Conservation (phyloP, 2,329 filamentous ascomycete genomes). For the Exophiala dermatitidis region DNA sequence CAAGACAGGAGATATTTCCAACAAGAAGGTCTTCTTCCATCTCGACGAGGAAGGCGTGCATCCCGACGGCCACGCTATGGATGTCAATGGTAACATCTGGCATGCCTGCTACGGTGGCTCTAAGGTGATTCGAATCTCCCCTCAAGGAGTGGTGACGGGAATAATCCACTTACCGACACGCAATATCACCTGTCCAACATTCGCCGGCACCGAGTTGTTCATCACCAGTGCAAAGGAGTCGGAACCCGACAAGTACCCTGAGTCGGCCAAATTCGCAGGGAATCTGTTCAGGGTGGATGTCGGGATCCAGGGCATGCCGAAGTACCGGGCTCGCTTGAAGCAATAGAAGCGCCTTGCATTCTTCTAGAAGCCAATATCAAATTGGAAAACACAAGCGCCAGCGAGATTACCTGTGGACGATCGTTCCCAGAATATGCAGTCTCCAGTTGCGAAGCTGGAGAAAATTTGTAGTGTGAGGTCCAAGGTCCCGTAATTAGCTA, state of each 20-base stretch:
- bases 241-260: slow-evolving; percentile 54
- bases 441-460: too few relatives aligned
- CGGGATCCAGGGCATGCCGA: slow-evolving; percentile 48
- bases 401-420: slow-evolving; percentile 4
- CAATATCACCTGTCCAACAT: slow-evolving; percentile 73
- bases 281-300: slow-evolving; percentile 46
- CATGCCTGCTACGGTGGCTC: slow-evolving; percentile 74
- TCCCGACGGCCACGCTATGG: slow-evolving; percentile 80
- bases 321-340: slow-evolving; percentile 56
- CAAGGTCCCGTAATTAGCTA: not conserved
- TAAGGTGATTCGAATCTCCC: slow-evolving; percentile 66
- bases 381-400: too few relatives aligned
- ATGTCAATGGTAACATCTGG: slow-evolving; percentile 82
- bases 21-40: slow-evolving; percentile 65
- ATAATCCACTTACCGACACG: slow-evolving; percentile 69
- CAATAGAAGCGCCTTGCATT: slow-evolving; percentile 3
- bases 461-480: too few relatives aligned
- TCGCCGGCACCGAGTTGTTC: slow-evolving; percentile 66
- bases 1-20: slow-evolving; percentile 56
- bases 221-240: slow-evolving; percentile 72
- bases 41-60: slow-evolving; percentile 55
- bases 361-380: slow-evolving; percentile 10
- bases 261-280: slow-evolving; percentile 59
- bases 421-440: too few relatives aligned
- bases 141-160: slow-evolving; percentile 62